Evolutionary conservation across 2,329 filamentous ascomycete species (phyloP).

Genomic region (Botrytis aclada): DNA sequence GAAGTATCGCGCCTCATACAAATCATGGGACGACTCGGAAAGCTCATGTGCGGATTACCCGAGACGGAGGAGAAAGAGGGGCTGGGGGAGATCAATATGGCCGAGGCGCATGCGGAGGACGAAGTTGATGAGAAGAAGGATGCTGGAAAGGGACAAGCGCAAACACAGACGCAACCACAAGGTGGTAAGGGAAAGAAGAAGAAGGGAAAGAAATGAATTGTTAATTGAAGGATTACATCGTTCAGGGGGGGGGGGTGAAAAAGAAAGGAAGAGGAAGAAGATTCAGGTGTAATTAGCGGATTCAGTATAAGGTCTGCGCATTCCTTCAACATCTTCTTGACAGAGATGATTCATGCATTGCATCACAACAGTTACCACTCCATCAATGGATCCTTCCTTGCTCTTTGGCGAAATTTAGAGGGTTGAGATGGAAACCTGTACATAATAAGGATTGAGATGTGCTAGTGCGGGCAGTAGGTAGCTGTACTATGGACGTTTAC

Average conservation of each 20-base stretch:
- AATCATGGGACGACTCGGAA: conserved; percentile 70
- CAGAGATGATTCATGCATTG: background rate
- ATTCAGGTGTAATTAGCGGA: background rate
- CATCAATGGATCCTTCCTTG: background rate
- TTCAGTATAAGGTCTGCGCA: background rate
- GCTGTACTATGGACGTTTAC: conserved; percentile 1
- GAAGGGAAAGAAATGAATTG: conserved; percentile 63
- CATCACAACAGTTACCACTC: background rate
- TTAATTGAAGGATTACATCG: background rate
- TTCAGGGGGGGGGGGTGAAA: background rate
- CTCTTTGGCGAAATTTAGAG: background rate
- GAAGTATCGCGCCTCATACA: conserved; percentile 83
- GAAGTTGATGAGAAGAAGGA: conserved; percentile 35
- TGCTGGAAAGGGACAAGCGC: conserved; percentile 38
- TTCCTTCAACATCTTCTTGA: background rate
- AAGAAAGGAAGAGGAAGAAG: background rate
- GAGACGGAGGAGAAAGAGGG: conserved; percentile 24
- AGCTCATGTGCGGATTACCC: conserved; percentile 60
- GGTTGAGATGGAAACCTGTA: background rate
- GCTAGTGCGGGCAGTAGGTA: background rate
- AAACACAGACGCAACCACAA: conserved; percentile 28
- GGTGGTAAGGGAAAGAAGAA: conserved; percentile 66
- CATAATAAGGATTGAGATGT: conserved; percentile 1
- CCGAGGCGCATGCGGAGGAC: conserved; percentile 44
- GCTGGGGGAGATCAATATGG: conserved; percentile 38